Conservation (phyloP, 2,329 filamentous ascomycete genomes). For the Mycosphaerella sp. region DNA sequence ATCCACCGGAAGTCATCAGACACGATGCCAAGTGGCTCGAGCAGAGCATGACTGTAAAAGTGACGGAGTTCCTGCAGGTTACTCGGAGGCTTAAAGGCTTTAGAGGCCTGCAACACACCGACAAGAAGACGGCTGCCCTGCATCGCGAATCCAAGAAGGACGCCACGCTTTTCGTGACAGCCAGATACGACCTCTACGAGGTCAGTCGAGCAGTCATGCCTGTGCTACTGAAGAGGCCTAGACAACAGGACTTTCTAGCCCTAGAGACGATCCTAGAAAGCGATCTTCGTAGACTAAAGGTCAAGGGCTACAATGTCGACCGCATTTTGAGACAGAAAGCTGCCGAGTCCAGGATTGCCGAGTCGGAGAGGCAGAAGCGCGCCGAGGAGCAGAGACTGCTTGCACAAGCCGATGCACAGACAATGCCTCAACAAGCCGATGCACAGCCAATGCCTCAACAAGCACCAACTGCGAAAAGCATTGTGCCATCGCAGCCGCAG, state of each 20-base stretch:
- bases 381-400: conserved; percentile 52
- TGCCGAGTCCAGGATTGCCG: conserved; percentile 78
- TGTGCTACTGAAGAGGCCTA: conserved; percentile 71
- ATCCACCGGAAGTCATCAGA: conserved; percentile 68
- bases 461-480: conserved; percentile 14
- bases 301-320: conserved; percentile 93
- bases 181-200: conserved; percentile 79
- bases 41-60: conserved; percentile 69
- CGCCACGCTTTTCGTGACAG: conserved; percentile 69
- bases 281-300: conserved; percentile 71
- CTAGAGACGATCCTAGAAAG: conserved; percentile 86
- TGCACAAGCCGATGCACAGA: conserved; percentile 30
- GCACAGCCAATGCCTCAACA: conserved; percentile 10
- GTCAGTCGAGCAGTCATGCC: conserved; percentile 81
- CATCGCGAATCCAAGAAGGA: conserved; percentile 49
- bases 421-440: background rate
- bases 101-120: conserved; percentile 57
- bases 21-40: conserved; percentile 89
- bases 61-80: conserved; percentile 71
- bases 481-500: background rate
- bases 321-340: conserved; percentile 84
- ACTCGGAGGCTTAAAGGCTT: conserved; percentile 68
- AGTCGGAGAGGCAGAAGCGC: conserved; percentile 66
- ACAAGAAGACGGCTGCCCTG: conserved; percentile 69
- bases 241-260: conserved; percentile 81